A percentile compares a stretch with the other conserved stretches of the same genome.
Evolutionary conservation across 192 early-diverging fungal species (phyloP).

Genomic region (Coemansia aciculifera): DNA sequence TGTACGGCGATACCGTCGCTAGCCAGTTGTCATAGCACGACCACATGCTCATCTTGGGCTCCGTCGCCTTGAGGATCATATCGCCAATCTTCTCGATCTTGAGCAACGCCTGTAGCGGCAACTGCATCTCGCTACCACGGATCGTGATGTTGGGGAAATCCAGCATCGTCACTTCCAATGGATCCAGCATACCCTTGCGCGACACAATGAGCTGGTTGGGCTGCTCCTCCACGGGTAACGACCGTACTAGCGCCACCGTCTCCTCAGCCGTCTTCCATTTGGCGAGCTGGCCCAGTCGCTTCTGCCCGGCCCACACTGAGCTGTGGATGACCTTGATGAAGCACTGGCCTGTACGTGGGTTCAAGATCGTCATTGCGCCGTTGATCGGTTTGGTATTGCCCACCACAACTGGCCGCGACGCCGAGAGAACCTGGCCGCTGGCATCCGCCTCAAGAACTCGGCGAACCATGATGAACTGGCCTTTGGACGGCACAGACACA

Average conservation of each 20-base stretch:
- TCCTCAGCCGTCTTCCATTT: conserved; percentile 99
- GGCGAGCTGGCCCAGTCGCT: conserved; percentile 97
- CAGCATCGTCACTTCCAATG: conserved; percentile 83
- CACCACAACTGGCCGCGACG: conserved; percentile 46
- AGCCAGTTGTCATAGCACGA: conserved; percentile 98
- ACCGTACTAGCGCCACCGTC: conserved; percentile 98
- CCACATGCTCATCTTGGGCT: conserved; percentile 93
- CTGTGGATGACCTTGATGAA: conserved; percentile 99
- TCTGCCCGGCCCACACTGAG: conserved; percentile 98
- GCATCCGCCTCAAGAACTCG: conserved; percentile 12
- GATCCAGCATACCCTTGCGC: conserved; percentile 99
- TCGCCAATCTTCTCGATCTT: conserved; percentile 99
- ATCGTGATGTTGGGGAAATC: conserved; percentile 99
- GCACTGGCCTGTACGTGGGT: conserved; percentile 96
- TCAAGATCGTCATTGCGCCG: conserved; percentile 98
- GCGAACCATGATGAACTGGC: conserved; percentile 38
- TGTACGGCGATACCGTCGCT: conserved; percentile 91
- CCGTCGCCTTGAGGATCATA: conserved; percentile 95
- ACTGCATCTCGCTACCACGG: conserved; percentile 94
- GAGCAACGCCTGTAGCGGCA: conserved; percentile 96
- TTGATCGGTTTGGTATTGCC: conserved; percentile 95
- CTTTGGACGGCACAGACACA: conserved; percentile 27
- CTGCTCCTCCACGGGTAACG: conserved; percentile 98
- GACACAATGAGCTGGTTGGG: conserved; percentile 99
- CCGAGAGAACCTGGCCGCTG: conserved; percentile 10